These are phyloP conservation scores for Linum usitatissimum DNA, from an alignment of 345 rosid species.

Conservation along the genomic window DNA sequence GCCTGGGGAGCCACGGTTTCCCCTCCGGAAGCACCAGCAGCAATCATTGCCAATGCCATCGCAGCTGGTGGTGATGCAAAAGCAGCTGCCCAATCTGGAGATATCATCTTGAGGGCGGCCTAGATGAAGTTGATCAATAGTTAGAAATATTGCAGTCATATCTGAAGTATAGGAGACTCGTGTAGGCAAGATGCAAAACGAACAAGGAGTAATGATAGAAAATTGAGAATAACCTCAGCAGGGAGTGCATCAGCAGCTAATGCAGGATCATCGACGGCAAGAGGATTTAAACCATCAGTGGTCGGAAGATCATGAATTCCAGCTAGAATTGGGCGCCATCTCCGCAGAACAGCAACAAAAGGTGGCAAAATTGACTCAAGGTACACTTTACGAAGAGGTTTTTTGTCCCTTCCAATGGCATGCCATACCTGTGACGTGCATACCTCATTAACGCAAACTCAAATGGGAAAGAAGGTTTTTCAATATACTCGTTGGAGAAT, in stretches of 20 bases:
- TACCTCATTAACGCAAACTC: constrained; percentile 10
- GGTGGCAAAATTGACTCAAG: constrained; percentile 93
- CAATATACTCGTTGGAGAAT: neutral
- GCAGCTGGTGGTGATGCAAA: constrained; percentile 99
- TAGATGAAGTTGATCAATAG: constrained; percentile 16
- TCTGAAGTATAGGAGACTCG: neutral
- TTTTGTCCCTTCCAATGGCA: constrained; percentile 79
- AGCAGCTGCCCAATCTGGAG: constrained; percentile 98
- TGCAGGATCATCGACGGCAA: constrained; percentile 83
- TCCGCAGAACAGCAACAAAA: constrained; percentile 88
- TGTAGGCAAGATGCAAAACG: neutral
- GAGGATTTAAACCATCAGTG: constrained; percentile 96
- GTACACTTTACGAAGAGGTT: constrained; percentile 82
- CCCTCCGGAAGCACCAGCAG: constrained; percentile 97
- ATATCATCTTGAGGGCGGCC: constrained; percentile 94
- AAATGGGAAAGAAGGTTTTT: constrained; percentile 5
- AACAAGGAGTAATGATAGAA: constrained; percentile 8
- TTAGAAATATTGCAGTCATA: neutral
- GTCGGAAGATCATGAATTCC: constrained; percentile 97
- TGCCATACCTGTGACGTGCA: constrained; percentile 72
- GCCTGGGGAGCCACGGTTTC: constrained; percentile 62
- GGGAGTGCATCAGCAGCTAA: constrained; percentile 91
- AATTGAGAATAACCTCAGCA: constrained; percentile 52
- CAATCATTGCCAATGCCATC: constrained; percentile 99
- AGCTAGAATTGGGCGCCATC: constrained; percentile 97